Conservation (phyloP, 2,329 filamentous ascomycete species). For the Chalaropsis ovoidea region DNA sequence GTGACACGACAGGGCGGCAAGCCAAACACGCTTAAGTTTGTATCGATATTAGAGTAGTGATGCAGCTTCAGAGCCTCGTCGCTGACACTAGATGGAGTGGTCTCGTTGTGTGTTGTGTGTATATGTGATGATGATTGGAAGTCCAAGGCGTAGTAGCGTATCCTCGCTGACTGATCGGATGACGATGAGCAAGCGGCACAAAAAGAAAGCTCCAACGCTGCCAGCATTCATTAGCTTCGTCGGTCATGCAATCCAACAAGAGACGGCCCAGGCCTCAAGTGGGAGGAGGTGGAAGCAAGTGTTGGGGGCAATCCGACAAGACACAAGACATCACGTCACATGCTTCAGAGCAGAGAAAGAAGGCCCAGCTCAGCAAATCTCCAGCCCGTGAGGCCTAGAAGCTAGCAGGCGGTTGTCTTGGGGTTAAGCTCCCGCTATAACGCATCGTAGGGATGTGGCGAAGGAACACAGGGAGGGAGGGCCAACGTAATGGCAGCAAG, state of each 20-base stretch:
- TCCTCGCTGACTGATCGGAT: background rate
- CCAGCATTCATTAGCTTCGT: background rate
- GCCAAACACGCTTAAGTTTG: background rate
- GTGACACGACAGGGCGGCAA: background rate
- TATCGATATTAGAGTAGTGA: background rate
- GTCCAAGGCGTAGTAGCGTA: background rate
- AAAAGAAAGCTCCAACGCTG: background rate
- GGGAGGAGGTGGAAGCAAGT: background rate
- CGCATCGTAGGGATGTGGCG: background rate
- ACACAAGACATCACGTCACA: background rate
- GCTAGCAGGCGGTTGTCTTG: background rate
- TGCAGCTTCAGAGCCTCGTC: background rate
- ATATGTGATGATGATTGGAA: background rate
- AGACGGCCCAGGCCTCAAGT: background rate
- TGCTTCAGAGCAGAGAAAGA: background rate
- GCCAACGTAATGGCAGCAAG: background rate
- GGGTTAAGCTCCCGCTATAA: background rate
- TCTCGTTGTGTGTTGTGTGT: background rate
- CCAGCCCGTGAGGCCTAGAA: background rate
- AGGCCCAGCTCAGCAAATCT: background rate
- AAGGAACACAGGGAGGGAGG: conserved; percentile 7
- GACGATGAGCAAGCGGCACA: no score
- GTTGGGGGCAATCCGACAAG: background rate
- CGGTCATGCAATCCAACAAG: background rate
- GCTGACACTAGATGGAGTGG: background rate